A percentile compares a stretch with the other conserved stretches of the same genome.
Conservation (phyloP, 2,329 filamentous ascomycete species). For the Fusarium sp. region DNA sequence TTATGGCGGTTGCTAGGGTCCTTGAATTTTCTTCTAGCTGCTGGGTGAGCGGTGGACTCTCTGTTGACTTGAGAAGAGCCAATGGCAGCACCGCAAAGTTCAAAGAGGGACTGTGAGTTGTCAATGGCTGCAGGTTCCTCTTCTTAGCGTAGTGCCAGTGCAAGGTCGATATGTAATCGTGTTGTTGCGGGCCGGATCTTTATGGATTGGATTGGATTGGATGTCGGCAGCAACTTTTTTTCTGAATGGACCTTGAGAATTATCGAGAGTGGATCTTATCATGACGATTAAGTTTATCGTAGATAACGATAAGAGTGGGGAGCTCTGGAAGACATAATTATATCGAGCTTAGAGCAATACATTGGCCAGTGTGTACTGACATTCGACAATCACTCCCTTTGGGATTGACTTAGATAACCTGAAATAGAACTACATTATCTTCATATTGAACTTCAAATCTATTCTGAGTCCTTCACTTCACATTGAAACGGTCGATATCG, state of each 20-base stretch:
- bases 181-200: constrained; percentile 39
- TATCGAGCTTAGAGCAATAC: background rate
- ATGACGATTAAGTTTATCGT: constrained; percentile 6
- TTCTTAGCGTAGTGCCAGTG: constrained; percentile 30
- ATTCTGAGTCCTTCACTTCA: no score
- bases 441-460: no score
- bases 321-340: constrained; percentile 36
- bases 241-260: constrained; percentile 39
- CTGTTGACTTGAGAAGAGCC: constrained; percentile 20
- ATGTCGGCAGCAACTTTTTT: constrained; percentile 45
- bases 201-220: constrained; percentile 21
- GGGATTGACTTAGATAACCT: background rate
- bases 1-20: constrained; percentile 38
- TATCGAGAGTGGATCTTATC: constrained; percentile 38
- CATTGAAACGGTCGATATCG: background rate
- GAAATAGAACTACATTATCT: no score
- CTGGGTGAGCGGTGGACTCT: constrained; percentile 27
- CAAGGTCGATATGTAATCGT: constrained; percentile 41
- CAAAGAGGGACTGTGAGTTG: constrained; percentile 26
- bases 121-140: constrained; percentile 37
- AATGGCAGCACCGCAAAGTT: constrained; percentile 19
- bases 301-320: constrained; percentile 36
- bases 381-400: background rate
- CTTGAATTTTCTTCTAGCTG: constrained; percentile 38
- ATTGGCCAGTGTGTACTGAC: background rate